Percentiles rank a stretch among this genome's conserved stretches.
Conservation (phyloP, 192 early-diverging fungal species). For the Backusella psychrophila region DNA sequence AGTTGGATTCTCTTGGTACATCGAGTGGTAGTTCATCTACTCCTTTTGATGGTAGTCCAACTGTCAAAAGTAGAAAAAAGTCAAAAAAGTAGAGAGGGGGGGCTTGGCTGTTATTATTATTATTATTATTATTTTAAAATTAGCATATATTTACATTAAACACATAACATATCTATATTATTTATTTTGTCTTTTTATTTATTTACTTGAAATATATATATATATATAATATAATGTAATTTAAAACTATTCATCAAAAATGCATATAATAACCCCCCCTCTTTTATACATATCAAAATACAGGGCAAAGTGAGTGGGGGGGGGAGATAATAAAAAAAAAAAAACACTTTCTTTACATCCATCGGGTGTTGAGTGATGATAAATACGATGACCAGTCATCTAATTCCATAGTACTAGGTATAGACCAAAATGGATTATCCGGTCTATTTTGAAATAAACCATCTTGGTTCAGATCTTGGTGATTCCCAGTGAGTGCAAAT, state of each 20-base stretch:
- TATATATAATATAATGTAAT: background rate
- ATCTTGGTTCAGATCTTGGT: background rate
- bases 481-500: too few relatives aligned
- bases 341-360: background rate
- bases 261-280: too few relatives aligned
- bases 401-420: conserved; percentile 30
- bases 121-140: conserved; percentile 2
- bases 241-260: background rate
- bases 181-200: background rate
- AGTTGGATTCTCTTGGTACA: background rate
- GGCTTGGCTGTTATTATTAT: background rate
- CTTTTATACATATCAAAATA: background rate
- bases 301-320: background rate
- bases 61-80: conserved; percentile 8
- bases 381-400: conserved; percentile 31
- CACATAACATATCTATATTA: background rate
- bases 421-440: conserved; percentile 33
- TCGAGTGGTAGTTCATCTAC: background rate
- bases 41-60: background rate
- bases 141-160: background rate
- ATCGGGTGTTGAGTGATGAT: background rate
- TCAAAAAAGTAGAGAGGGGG: background rate
- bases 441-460: conserved; percentile 21
- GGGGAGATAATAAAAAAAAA: background rate
- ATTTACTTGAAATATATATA: background rate